Base-by-base conservation (phyloP, 306 rosid genomes). In the Abrus precatorius region DNA sequence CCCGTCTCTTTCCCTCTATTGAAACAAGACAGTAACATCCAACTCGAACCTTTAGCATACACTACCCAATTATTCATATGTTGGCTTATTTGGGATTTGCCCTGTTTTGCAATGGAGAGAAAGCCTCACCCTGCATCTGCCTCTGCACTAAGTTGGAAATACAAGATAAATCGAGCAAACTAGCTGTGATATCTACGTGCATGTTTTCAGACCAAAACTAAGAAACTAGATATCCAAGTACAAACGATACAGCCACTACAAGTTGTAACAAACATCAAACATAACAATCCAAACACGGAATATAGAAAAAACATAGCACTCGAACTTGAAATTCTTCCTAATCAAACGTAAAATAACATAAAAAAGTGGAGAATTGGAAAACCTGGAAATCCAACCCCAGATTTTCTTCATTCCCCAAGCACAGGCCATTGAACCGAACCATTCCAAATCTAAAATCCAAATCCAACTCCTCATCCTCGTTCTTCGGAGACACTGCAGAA, bases 381-480 rank as follows among this genome's bases (percentile, higher is more conserved):
- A 84, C 87, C 92, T 88, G 92, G 85, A 85, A 72, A 77, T 67
- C 75, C 41, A 75, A 64, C 52, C 69, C 79, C 87, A 86, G 89
- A 84, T 84, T 84, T 83, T 85, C 89, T 81, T 84, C 85, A 57
- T 38, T 70, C 87, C 88, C 88, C 86, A 67, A 78, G 86, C 45
- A 56, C 38, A 57, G 1, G 83, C 93, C 95, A 86, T 84, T 79
- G 92, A 85, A 85, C 56, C 69, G 20, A 78, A 82, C 53, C 48
- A 66, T 75, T 80, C 75, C 80, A 36, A 83, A 61, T 32, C 82
- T 79, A 30, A 36, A 83, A 61, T 32, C 82, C 81, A 30, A 86
- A 62, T 74, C 74, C 84, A 60, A 32, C 47, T 68, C 80, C 82
- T 74, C 40, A 36, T 36, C 40, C 40, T 36, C 40, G 40, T 36